Evolutionary conservation across 345 rosid genomes (phyloP).

Genomic region (Citrus maxima): DNA sequence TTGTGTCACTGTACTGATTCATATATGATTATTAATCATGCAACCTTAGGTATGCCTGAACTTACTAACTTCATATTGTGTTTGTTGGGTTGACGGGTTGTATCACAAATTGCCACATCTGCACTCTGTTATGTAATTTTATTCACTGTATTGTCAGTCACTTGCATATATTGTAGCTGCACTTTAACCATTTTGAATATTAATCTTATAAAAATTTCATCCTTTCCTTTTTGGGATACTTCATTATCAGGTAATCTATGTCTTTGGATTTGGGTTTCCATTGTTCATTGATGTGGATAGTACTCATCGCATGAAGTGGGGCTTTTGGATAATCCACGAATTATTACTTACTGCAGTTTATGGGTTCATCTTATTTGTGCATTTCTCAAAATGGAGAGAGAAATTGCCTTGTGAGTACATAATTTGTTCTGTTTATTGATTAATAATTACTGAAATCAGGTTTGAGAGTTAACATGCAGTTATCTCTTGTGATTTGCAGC

Average conservation of each 20-base stretch:
- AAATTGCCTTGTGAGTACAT: constrained; percentile 38
- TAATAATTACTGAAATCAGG: neutral
- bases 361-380: constrained; percentile 39
- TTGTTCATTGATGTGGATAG: constrained; percentile 28
- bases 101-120: no score
- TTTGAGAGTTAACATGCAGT: neutral
- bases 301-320: constrained; percentile 31
- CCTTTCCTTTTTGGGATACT: neutral
- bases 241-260: constrained; percentile 31
- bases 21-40: neutral
- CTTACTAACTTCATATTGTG: neutral
- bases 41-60: neutral
- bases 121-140: neutral
- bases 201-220: neutral
- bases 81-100: neutral
- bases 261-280: constrained; percentile 39
- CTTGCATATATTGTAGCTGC: neutral
- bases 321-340: constrained; percentile 36
- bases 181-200: neutral
- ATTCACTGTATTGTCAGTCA: neutral
- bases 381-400: constrained; percentile 43
- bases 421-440: neutral
- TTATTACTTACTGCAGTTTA: constrained; percentile 32
- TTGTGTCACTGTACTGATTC: neutral
- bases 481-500: constrained; percentile 21